These are phyloP conservation scores for Didymella exigua DNA, from an alignment of 2,329 filamentous ascomycete species.

Conservation along the genomic window DNA sequence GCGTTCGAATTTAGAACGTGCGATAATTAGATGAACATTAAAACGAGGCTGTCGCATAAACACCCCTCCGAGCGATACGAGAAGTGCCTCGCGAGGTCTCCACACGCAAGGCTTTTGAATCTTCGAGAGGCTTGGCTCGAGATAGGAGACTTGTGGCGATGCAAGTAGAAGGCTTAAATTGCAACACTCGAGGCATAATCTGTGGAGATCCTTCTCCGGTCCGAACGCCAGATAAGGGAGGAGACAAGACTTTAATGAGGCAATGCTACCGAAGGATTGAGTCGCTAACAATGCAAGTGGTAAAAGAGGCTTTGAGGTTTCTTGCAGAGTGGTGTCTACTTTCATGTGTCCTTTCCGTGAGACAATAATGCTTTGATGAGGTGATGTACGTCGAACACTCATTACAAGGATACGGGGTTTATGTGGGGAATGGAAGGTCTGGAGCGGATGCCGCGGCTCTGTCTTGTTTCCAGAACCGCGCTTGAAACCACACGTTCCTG, in stretches of 20 bases:
- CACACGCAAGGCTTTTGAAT: not conserved
- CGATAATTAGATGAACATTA: no score
- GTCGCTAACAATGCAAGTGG: not conserved
- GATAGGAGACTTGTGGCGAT: not conserved
- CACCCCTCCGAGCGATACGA: not conserved
- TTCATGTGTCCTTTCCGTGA: not conserved
- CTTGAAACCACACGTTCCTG: not conserved
- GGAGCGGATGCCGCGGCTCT: conserved; percentile 11
- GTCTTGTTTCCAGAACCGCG: conserved; percentile 1
- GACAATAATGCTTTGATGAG: not conserved
- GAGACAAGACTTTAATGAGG: conserved; percentile 7
- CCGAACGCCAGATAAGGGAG: conserved; percentile 9
- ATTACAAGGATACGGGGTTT: not conserved
- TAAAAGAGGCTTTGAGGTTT: not conserved
- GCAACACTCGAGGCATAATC: conserved; percentile 1
- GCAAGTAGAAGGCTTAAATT: conserved; percentile 3
- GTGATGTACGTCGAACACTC: not conserved
- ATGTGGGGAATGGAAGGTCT: conserved; percentile 11
- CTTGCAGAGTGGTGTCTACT: not conserved
- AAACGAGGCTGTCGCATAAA: not conserved
- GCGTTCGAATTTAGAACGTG: no score
- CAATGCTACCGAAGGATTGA: not conserved
- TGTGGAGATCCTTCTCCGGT: conserved; percentile 7
- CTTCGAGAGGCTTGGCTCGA: not conserved
- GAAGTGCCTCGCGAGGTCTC: not conserved